Conservation (phyloP, 2,329 filamentous ascomycete genomes). For the Aspergillus sp. region DNA sequence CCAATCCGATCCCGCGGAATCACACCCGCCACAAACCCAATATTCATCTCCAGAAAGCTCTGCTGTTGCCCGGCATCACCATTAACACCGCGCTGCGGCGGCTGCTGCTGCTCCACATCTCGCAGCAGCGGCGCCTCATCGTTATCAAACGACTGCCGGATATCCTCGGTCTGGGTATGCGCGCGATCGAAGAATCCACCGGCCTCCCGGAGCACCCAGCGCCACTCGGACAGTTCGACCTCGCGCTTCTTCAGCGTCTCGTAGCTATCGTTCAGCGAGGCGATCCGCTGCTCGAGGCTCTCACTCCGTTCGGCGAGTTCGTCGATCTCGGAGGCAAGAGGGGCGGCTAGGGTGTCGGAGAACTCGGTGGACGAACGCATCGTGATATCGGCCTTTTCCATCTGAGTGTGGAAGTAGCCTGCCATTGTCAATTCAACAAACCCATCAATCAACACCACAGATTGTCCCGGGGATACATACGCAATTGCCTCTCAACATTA, state of each 20-base stretch:
- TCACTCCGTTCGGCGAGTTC: conserved; percentile 89
- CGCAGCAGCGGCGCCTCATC: conserved; percentile 90
- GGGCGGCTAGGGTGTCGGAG: conserved; percentile 74
- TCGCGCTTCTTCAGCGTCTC: conserved; percentile 97
- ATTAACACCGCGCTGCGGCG: conserved; percentile 52
- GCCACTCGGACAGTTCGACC: conserved; percentile 95
- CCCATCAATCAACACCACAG: conserved; percentile 1
- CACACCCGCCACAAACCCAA: conserved; percentile 94
- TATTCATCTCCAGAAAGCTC: conserved; percentile 96
- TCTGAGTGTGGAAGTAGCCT: conserved; percentile 93
- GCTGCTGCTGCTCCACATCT: conserved; percentile 87
- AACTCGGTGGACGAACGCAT: conserved; percentile 91
- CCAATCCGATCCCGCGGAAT: conserved; percentile 88
- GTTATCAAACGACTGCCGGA: conserved; percentile 75
- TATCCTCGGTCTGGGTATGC: conserved; percentile 93
- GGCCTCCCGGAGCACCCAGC: conserved; percentile 93
- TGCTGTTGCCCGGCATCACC: conserved; percentile 58
- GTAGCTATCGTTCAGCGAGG: conserved; percentile 93
- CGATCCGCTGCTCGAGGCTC: conserved; percentile 82
- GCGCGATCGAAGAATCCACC: conserved; percentile 96
- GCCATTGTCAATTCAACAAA: neutral
- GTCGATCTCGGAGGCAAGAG: conserved; percentile 91
- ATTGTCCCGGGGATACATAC: conserved; percentile 46
- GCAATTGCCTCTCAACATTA: conserved; percentile 95
- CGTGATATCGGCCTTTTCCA: conserved; percentile 83